Conservation (phyloP, 2,329 filamentous ascomycete species). For the Pseudopyricularia javanii region DNA sequence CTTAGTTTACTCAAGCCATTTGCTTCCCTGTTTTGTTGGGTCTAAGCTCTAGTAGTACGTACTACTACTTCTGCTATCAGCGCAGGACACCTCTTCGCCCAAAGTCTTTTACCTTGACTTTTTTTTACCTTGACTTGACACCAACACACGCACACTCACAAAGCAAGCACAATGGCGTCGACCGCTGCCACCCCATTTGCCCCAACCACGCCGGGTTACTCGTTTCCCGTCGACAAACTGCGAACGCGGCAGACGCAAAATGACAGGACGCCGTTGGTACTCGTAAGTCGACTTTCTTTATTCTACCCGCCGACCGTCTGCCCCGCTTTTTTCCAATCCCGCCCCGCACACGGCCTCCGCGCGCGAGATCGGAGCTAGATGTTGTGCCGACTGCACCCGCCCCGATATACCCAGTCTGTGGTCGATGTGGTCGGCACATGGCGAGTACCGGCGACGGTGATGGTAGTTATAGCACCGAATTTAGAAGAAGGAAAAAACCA, state of each 20-base stretch:
- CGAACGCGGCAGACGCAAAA: slow-evolving; percentile 1
- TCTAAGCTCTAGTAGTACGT: no score
- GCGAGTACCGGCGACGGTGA: background rate
- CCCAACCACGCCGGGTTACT: slow-evolving; percentile 11
- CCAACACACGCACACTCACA: background rate
- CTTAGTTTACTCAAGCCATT: no score
- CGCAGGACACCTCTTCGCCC: no score
- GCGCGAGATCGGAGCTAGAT: background rate
- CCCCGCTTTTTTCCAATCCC: background rate
- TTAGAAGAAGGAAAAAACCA: no score
- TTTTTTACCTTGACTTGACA: no score
- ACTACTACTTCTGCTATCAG: no score
- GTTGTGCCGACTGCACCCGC: background rate
- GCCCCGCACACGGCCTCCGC: background rate
- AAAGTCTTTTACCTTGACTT: no score
- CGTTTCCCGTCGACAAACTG: slow-evolving; percentile 2
- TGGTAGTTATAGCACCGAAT: no score
- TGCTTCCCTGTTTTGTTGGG: no score
- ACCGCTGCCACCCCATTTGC: background rate
- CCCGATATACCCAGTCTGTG: background rate
- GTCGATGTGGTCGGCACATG: background rate
- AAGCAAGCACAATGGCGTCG: background rate
- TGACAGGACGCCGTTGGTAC: slow-evolving; percentile 2
- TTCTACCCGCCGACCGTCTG: background rate
- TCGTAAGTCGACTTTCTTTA: background rate